Conservation (phyloP, 1,139 yeast species). For the Lodderomyces pseudojiufengensis region DNA sequence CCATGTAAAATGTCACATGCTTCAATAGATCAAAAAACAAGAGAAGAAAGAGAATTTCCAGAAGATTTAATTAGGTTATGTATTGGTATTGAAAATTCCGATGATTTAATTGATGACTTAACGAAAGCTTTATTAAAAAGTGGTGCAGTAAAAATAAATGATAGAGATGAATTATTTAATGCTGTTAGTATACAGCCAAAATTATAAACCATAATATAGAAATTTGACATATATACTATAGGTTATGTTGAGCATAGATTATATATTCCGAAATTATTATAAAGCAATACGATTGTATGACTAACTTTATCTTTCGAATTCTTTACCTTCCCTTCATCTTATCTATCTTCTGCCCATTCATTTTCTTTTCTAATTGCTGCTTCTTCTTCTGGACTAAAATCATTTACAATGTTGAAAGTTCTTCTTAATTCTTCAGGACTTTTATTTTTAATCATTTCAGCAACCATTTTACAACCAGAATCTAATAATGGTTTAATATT, state of each 20-base stretch:
- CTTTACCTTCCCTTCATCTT: no score
- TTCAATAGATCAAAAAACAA: conserved; percentile 82
- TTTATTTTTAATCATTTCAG: conserved; percentile 96
- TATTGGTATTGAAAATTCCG: conserved; percentile 75
- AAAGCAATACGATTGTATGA: no score
- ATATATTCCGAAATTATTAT: no score
- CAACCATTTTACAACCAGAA: conserved; percentile 95
- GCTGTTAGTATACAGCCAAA: conserved; percentile 42
- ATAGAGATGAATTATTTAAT: conserved; percentile 41
- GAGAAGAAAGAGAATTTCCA: conserved; percentile 85
- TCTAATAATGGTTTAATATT: conserved; percentile 91
- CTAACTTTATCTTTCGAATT: no score
- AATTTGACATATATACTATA: no score
- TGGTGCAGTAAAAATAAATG: conserved; percentile 51
- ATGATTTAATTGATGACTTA: conserved; percentile 68
- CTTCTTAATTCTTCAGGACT: conserved; percentile 95
- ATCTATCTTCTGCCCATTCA: conserved; percentile 99
- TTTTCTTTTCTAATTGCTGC: conserved; percentile 96
- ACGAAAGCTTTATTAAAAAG: conserved; percentile 64
- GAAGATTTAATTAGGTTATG: conserved; percentile 87
- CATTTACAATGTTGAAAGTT: conserved; percentile 92
- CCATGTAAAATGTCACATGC: conserved; percentile 97
- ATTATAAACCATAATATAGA: no score
- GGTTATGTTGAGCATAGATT: no score
- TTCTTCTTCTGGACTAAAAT: conserved; percentile 97